These are phyloP conservation scores for Aleurites moluccanus DNA, from an alignment of 441 rosid genomes.

Conservation along the genomic window DNA sequence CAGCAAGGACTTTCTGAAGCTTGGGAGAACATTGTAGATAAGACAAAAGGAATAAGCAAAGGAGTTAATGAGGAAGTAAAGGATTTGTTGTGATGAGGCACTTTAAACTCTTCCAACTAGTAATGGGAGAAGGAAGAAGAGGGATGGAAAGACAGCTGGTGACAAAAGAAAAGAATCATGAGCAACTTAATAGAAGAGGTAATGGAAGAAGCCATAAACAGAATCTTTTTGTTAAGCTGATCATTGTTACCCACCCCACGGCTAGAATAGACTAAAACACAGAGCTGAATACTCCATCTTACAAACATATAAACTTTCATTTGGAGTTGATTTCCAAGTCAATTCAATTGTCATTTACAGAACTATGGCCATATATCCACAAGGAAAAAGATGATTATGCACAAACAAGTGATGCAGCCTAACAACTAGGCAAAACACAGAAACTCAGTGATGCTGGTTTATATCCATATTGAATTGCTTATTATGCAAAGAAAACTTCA, in stretches of 20 bases:
- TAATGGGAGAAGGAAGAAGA: not conserved
- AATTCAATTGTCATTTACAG: not conserved
- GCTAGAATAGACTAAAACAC: constrained; percentile 1
- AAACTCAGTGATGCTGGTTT: not conserved
- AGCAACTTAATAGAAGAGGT: not conserved
- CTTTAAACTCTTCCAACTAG: not conserved
- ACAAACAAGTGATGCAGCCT: not conserved
- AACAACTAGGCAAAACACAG: not conserved
- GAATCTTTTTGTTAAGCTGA: not conserved
- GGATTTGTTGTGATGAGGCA: not conserved
- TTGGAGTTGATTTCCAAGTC: not conserved
- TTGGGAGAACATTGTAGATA: not conserved
- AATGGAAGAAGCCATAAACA: not conserved
- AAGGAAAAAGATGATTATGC: not conserved
- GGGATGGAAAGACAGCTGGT: not conserved
- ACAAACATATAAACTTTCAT: not conserved
- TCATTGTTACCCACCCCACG: not conserved
- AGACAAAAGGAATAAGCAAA: not conserved
- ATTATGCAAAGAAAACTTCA: constrained; percentile 4
- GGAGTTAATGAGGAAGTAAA: no score
- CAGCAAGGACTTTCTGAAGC: not conserved
- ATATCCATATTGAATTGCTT: not conserved
- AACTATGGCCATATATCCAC: not conserved
- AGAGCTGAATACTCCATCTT: not conserved
- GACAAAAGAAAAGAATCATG: not conserved